Percentiles rank a stretch among this genome's conserved stretches.
phyloP scores from a whole-genome alignment of 2,329 filamentous ascomycete species.

The Cladophialophora carrionii region DNA sequence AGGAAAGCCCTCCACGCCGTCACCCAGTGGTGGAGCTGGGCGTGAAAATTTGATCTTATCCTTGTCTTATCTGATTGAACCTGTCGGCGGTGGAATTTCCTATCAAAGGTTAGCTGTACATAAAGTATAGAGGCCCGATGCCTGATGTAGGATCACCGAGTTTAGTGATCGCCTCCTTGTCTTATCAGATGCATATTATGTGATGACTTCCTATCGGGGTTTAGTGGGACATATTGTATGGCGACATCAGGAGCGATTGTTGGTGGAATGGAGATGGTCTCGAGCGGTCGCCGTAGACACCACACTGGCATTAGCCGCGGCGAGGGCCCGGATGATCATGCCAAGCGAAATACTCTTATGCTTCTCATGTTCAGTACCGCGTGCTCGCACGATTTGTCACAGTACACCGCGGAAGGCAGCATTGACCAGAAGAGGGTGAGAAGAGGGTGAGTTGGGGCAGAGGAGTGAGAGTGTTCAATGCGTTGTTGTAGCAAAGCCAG shows the following conservation, averaged over 20 bases:
- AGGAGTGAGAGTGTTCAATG: neutral
- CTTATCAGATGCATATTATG: neutral
- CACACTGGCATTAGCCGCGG: constrained; percentile 1
- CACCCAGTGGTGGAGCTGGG: neutral
- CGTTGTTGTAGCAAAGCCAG: too few relatives aligned
- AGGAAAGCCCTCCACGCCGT: neutral
- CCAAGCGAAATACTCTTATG: neutral
- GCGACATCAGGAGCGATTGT: neutral
- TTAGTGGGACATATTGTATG: neutral
- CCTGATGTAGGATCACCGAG: neutral
- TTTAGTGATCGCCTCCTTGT: neutral
- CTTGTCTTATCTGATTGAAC: constrained; percentile 8
- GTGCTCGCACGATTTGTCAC: neutral
- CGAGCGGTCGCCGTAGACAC: neutral
- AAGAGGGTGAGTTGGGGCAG: neutral
- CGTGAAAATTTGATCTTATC: constrained; percentile 8
- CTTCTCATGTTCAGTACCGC: neutral
- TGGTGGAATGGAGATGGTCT: neutral
- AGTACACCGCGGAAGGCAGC: neutral
- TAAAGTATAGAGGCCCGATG: neutral
- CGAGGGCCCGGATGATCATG: neutral
- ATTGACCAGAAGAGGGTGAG: neutral
- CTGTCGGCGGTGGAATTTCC: neutral
- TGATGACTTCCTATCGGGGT: neutral
- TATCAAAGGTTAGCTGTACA: neutral